Evolutionary conservation across 75 land plant species (phyloP).

Genomic region (Cupressus sempervirens): DNA sequence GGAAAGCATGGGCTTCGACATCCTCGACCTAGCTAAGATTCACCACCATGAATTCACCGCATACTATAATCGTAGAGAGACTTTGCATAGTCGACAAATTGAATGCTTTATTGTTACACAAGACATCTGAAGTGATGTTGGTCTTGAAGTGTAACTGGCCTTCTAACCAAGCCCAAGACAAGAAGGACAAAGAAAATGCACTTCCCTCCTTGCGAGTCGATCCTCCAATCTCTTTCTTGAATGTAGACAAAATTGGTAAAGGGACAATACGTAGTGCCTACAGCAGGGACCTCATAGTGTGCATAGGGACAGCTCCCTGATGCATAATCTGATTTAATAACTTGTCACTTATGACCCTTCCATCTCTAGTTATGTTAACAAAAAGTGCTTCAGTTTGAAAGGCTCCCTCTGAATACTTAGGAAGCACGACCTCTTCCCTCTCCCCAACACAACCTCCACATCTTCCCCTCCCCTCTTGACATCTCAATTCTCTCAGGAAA

Average conservation of each 20-base stretch:
- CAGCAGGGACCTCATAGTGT: constrained; percentile 64
- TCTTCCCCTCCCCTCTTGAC: constrained; percentile 88
- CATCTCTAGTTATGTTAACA: neutral
- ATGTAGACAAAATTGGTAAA: constrained; percentile 36
- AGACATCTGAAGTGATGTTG: no score
- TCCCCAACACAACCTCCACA: constrained; percentile 65
- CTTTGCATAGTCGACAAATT: no score
- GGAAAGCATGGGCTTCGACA: no score
- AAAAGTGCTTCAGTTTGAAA: constrained; percentile 50
- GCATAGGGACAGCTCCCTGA: constrained; percentile 40
- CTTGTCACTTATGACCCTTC: constrained; percentile 29
- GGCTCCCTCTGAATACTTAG: constrained; percentile 71
- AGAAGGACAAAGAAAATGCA: no score
- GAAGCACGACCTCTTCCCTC: constrained; percentile 86
- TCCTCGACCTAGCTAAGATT: no score
- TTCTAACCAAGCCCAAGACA: no score
- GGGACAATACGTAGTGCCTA: constrained; percentile 37
- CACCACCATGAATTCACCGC: no score
- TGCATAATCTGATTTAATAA: constrained; percentile 52
- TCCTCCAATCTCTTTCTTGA: no score
- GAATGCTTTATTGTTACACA: no score
- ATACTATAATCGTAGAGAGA: no score
- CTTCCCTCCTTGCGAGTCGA: no score
- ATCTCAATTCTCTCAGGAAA: constrained; percentile 47
- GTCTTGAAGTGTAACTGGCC: no score